Conservation (phyloP, 2,329 filamentous ascomycete genomes). For the Paracoccidioides lutzii region DNA sequence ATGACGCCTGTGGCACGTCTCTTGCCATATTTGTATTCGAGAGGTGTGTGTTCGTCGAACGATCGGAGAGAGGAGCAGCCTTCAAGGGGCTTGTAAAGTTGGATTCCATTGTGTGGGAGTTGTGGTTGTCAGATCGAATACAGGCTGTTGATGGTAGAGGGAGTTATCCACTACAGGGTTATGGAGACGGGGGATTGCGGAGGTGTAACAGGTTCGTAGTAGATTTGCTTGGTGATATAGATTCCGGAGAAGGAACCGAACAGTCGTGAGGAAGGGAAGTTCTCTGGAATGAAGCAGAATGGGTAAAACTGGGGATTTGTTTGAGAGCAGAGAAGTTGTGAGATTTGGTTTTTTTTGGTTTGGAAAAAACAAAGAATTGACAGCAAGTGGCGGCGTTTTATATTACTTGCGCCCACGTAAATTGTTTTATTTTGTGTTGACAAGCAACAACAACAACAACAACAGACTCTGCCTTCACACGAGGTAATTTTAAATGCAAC, state of each 20-base stretch:
- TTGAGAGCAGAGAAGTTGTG: no score
- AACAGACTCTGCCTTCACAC: not conserved
- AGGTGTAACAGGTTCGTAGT: no score
- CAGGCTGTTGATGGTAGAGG: not conserved
- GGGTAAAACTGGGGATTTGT: no score
- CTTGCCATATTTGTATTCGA: not conserved
- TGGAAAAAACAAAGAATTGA: not conserved
- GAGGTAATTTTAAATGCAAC: not conserved
- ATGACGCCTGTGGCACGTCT: not conserved
- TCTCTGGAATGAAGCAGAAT: no score
- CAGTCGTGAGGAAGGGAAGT: no score
- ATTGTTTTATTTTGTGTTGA: not conserved
- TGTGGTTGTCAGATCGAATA: not conserved
- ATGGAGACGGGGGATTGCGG: not conserved
- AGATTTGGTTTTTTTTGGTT: not conserved
- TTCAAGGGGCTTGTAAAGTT: slow-evolving; percentile 10
- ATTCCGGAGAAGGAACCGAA: no score
- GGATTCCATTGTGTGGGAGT: slow-evolving; percentile 19
- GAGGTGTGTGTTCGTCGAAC: slow-evolving; percentile 32
- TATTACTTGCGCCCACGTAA: not conserved
- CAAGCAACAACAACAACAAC: not conserved
- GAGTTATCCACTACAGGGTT: not conserved
- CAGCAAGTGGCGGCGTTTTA: not conserved
- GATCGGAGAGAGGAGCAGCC: slow-evolving; percentile 26
- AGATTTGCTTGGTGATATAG: no score